Conservation (phyloP, 208 protist genomes). For the Blastocrithidia nonstop region DNA sequence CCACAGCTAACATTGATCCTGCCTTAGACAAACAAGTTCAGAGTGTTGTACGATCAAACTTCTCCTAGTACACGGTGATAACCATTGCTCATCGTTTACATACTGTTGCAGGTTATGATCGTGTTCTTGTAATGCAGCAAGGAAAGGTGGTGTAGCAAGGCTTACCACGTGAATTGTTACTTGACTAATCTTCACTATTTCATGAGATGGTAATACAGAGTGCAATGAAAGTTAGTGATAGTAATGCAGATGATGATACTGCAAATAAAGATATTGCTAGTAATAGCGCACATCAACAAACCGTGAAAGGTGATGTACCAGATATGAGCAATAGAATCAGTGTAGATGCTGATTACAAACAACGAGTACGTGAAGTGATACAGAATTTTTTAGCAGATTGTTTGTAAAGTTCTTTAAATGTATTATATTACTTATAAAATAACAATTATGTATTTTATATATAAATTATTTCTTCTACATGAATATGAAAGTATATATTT, state of each 20-base stretch:
- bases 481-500: no score
- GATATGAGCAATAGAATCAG: no score
- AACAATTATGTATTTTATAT: no score
- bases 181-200: not conserved
- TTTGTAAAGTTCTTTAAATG: no score
- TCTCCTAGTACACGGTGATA: conserved; percentile 58
- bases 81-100: conserved; percentile 70
- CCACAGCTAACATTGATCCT: conserved; percentile 63
- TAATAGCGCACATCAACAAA: not conserved
- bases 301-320: no score
- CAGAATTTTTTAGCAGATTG: no score
- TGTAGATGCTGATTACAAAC: no score
- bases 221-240: not conserved
- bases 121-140: conserved; percentile 62
- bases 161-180: conserved; percentile 25
- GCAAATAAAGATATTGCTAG: not conserved
- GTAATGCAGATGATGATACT: not conserved
- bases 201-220: not conserved
- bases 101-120: conserved; percentile 60
- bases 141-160: conserved; percentile 40
- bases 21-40: conserved; percentile 40
- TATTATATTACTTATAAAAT: no score
- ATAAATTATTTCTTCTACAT: no score
- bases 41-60: conserved; percentile 30
- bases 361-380: no score